Conservation (phyloP, 1,284 basidiomycete species). For the Anthracocystis setariae region DNA sequence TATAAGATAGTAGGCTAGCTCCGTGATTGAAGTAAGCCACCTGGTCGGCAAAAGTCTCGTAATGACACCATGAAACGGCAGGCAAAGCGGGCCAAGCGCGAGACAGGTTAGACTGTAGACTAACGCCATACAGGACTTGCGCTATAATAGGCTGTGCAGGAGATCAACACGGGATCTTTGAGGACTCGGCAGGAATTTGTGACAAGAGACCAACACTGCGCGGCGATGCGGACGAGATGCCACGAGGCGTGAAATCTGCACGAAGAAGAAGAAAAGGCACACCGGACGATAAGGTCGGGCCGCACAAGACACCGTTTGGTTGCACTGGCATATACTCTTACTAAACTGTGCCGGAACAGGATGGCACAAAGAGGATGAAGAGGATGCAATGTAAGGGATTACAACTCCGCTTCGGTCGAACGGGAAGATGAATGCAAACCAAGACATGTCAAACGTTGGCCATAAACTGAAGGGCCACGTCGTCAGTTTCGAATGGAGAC, state of each 20-base stretch:
- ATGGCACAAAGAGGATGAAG: not conserved
- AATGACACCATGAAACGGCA: not conserved
- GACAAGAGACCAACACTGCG: not conserved
- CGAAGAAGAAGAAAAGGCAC: not conserved
- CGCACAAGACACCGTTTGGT: not conserved
- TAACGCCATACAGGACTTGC: not conserved
- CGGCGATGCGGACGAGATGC: not conserved
- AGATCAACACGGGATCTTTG: not conserved
- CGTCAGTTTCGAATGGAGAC: too few species aligned
- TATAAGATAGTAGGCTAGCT: too few species aligned
- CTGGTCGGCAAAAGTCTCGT: not conserved
- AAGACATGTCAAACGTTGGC: slow-evolving; percentile 3
- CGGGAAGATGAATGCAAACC: not conserved
- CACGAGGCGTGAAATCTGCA: not conserved
- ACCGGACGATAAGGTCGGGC: not conserved
- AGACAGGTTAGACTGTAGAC: not conserved
- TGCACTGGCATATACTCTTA: not conserved
- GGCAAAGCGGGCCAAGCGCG: not conserved
- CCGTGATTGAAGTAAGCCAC: too few species aligned
- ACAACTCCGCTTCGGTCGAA: not conserved
- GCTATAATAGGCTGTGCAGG: not conserved
- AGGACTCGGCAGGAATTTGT: not conserved
- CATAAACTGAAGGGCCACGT: not conserved
- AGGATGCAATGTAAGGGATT: not conserved
- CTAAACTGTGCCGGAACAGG: not conserved